Percentiles rank a stretch among this genome's conserved stretches.
These are phyloP conservation scores for Sporopachydermia quercuum DNA, from an alignment of 805 yeast genomes.

Conservation along the genomic window DNA sequence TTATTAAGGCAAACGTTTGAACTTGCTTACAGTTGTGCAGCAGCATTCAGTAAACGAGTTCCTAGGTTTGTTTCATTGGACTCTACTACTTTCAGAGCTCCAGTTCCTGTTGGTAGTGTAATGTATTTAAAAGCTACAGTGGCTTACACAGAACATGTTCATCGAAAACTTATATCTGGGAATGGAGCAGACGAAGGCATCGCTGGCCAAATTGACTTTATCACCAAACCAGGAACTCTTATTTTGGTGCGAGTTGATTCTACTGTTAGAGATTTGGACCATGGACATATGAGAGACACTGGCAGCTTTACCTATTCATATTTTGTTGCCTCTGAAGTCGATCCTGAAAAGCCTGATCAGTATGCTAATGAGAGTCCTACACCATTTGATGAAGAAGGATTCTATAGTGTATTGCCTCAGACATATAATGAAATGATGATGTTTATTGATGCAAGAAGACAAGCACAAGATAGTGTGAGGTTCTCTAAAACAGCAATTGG, in stretches of 20 bases:
- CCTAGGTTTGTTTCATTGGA: conserved; percentile 87
- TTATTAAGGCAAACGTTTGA: conserved; percentile 85
- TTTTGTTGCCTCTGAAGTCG: conserved; percentile 41
- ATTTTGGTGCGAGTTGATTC: conserved; percentile 86
- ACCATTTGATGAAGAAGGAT: conserved; percentile 33
- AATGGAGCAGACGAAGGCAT: conserved; percentile 10
- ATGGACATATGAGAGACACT: conserved; percentile 47
- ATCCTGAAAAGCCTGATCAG: background rate
- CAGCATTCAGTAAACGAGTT: conserved; percentile 70
- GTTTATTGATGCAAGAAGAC: conserved; percentile 78
- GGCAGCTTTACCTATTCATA: conserved; percentile 88
- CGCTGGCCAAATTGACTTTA: conserved; percentile 38
- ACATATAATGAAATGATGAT: conserved; percentile 88
- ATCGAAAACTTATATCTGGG: conserved; percentile 18
- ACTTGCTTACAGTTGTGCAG: conserved; percentile 84
- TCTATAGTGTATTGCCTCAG: conserved; percentile 68
- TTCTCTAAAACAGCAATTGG: conserved; percentile 33
- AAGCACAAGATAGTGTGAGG: conserved; percentile 69
- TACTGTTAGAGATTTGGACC: conserved; percentile 52
- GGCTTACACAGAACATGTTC: conserved; percentile 74
- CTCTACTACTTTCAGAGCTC: conserved; percentile 82
- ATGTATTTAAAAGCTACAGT: conserved; percentile 69
- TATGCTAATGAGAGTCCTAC: conserved; percentile 14
- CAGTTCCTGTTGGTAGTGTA: conserved; percentile 92
- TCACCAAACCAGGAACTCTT: conserved; percentile 57